Percentiles rank a stretch among this genome's conserved stretches.
phyloP scores from a whole-genome alignment of 495 filamentous ascomycete genomes.

The Daldinia concentrica region DNA sequence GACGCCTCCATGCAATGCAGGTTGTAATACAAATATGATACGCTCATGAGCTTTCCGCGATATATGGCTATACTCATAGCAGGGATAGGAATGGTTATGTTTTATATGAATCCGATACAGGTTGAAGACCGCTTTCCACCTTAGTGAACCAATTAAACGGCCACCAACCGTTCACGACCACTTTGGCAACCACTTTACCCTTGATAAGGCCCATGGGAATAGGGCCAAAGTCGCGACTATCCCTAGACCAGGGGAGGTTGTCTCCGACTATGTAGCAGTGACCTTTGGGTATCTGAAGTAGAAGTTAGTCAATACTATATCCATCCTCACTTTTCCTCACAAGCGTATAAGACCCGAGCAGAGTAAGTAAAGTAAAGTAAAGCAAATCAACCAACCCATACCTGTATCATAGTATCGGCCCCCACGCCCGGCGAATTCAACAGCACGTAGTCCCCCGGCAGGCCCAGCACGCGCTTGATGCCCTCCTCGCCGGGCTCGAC shows the following conservation, averaged over 20 bases:
- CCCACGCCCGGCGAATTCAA: constrained; percentile 62
- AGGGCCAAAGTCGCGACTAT: constrained; percentile 87
- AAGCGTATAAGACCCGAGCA: neutral
- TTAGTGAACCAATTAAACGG: constrained; percentile 62
- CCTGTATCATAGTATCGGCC: constrained; percentile 77
- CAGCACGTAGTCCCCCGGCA: constrained; percentile 91
- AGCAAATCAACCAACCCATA: constrained; percentile 37
- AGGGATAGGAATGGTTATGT: constrained; percentile 3
- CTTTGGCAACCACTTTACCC: constrained; percentile 81
- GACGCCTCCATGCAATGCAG: constrained; percentile 25
- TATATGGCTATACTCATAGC: neutral
- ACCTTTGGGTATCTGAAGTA: constrained; percentile 79
- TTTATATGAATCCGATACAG: constrained; percentile 12
- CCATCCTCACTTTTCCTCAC: neutral
- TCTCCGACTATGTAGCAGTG: constrained; percentile 92
- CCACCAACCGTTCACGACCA: constrained; percentile 57
- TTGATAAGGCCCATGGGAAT: constrained; percentile 83
- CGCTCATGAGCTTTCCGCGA: neutral
- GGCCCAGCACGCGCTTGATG: constrained; percentile 83
- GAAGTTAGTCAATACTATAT: neutral
- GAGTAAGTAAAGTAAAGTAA: neutral
- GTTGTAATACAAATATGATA: constrained; percentile 17
- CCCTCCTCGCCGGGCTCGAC: constrained; percentile 67
- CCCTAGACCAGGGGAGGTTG: constrained; percentile 81
- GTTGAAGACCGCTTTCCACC: constrained; percentile 45